These are phyloP conservation scores for Emericellopsis cladophorae DNA, from an alignment of 2,329 filamentous ascomycete genomes.

Conservation along the genomic window DNA sequence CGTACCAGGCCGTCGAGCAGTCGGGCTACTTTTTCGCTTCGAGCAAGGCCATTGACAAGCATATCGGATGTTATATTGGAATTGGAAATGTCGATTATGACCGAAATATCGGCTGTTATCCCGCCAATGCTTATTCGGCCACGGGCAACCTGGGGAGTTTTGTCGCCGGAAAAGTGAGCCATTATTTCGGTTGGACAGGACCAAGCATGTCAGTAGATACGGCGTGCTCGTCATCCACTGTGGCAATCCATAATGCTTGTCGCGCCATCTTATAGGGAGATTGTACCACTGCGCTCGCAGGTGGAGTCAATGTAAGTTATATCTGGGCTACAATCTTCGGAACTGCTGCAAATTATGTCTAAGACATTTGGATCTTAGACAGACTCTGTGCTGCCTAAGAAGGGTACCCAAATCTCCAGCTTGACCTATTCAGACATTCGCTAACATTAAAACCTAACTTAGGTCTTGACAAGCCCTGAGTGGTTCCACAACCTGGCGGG, in stretches of 20 bases:
- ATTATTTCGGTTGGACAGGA: constrained; percentile 21
- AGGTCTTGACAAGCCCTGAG: constrained; percentile 11
- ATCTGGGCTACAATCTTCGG: too few relatives aligned
- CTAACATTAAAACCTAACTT: not conserved
- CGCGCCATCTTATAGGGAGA: constrained; percentile 13
- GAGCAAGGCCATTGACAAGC: not conserved
- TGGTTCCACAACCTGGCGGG: constrained; percentile 11
- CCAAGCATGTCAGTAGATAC: constrained; percentile 19
- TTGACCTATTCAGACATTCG: not conserved
- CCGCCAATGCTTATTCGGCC: constrained; percentile 9
- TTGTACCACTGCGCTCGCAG: constrained; percentile 18
- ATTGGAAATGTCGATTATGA: constrained; percentile 23
- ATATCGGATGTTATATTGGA: constrained; percentile 25
- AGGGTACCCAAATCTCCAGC: too few relatives aligned
- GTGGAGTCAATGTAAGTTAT: constrained; percentile 21
- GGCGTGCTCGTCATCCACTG: constrained; percentile 20
- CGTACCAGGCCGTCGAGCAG: constrained; percentile 25
- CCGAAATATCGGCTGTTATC: constrained; percentile 17
- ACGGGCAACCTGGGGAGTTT: constrained; percentile 17
- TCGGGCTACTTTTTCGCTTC: constrained; percentile 7
- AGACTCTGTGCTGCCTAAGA: too few relatives aligned
- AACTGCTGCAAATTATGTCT: too few relatives aligned
- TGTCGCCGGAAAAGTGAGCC: constrained; percentile 14
- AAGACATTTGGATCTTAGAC: too few relatives aligned
- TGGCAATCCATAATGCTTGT: constrained; percentile 19